Conservation (phyloP, 495 filamentous ascomycete species). For the Penicillium coffeae region DNA sequence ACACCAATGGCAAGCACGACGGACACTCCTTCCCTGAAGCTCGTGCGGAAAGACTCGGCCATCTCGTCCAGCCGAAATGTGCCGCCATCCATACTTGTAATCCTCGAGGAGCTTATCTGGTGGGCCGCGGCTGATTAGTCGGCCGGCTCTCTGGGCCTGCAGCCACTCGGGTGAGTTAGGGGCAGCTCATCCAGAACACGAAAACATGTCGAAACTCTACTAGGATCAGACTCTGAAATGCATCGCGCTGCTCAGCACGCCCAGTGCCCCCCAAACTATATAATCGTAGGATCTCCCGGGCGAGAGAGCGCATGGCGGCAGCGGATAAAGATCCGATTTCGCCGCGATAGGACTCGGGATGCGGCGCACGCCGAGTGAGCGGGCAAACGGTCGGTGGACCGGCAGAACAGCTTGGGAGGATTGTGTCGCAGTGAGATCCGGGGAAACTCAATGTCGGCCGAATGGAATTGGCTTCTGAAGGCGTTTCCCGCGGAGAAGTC, state of each 20-base stretch:
- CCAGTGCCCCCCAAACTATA: slow-evolving; percentile 1
- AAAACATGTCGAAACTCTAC: slow-evolving; percentile 1
- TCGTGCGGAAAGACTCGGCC: slow-evolving; percentile 11
- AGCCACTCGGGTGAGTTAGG: slow-evolving; percentile 18
- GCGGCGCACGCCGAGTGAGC: slow-evolving; percentile 23
- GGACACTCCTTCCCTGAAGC: too few relatives aligned
- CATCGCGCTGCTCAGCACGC: background rate
- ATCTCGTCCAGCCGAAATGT: too few relatives aligned
- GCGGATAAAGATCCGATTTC: slow-evolving; percentile 3
- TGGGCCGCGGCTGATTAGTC: slow-evolving; percentile 17
- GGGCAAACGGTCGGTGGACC: background rate
- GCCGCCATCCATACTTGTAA: too few relatives aligned
- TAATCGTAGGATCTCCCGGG: slow-evolving; percentile 7
- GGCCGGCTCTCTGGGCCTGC: slow-evolving; percentile 2
- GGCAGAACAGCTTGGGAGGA: background rate
- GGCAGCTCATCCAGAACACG: background rate
- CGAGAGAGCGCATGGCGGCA: slow-evolving; percentile 8
- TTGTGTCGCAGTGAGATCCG: background rate
- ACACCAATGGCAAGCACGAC: too few relatives aligned
- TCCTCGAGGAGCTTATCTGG: too few relatives aligned
- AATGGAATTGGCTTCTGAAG: slow-evolving; percentile 15
- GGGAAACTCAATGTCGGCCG: slow-evolving; percentile 31
- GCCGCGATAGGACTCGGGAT: slow-evolving; percentile 17
- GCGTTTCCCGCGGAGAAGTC: slow-evolving; percentile 36
- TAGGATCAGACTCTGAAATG: background rate